Evolutionary conservation across 139 green algal genomes (phyloP), one percentile per base, ranked within the genome.

Genomic region (Raphidocelis subcapitata): DNA sequence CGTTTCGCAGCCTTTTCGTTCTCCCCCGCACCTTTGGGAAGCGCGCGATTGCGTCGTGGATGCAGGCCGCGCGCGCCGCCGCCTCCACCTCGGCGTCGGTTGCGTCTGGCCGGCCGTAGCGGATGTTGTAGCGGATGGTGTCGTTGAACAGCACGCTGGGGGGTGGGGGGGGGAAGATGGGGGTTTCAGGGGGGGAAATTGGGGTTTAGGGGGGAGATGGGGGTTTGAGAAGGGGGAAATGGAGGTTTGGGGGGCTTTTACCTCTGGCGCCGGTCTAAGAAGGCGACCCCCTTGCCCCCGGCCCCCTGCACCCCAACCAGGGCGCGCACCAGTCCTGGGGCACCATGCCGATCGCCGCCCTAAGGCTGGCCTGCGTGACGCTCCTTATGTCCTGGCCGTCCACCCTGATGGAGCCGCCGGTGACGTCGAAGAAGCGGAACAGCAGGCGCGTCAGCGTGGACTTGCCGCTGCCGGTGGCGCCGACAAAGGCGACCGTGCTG

Each of bases 61-160:
- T 92, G 67, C 87, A 90, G 1, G 91, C 90, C 5, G 82, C 81
- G 35, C 83, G 77, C 1, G 91, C 90, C 2, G 82, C 86, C 36
- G 81, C 78, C 21, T 87, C 65, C n/a, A 90, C 84, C 55, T 94
- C 85, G 61, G 82, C 79, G 31, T 89, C 81, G 1, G 33, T 84
- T 15, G 91, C 88, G 8, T 26, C 31, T 12, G 80, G 76, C 32
- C 79, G 59, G 35, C 81, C 84, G 49, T 89, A 87, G 87, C 64
- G 76, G 62, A 97, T 95, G 80, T 97, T 97, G 82, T 94, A 85
- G 36, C 81, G 66, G 57, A 97, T 93, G 67, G 86, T 95, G 81
- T 97, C 93, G 77, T 97, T 96, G 82, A 97, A 94, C 31, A 94
- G 78, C 23, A 97, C 93, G 21, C 57, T 35, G 70, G 8, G 41